Evolutionary conservation across 179 eudicot genomes (phyloP).

Genomic region (Silene noctiflora): DNA sequence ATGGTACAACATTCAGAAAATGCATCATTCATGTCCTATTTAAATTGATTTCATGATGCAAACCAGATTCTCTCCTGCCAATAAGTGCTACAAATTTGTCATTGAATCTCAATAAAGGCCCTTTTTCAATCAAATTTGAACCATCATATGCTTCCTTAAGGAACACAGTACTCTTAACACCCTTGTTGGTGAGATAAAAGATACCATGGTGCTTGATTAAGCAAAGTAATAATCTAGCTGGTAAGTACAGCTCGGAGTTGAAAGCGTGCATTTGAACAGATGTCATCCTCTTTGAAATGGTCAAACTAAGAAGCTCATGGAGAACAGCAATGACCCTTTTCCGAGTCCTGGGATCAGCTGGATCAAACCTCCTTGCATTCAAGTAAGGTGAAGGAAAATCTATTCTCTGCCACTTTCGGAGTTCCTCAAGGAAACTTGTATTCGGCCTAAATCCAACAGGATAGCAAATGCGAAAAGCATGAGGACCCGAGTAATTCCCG

Average conservation of each 20-base stretch:
- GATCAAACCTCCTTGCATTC: slow-evolving; percentile 71
- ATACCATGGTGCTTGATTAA: slow-evolving; percentile 86
- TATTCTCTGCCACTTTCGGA: slow-evolving; percentile 76
- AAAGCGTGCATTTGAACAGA: slow-evolving; percentile 72
- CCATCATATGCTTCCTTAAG: slow-evolving; percentile 92
- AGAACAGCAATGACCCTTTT: slow-evolving; percentile 83
- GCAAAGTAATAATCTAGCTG: slow-evolving; percentile 75
- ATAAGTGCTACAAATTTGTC: slow-evolving; percentile 67
- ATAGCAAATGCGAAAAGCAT: slow-evolving; percentile 61
- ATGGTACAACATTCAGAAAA: not conserved
- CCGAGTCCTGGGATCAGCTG: slow-evolving; percentile 65
- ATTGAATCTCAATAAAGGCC: slow-evolving; percentile 64
- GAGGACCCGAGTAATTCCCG: slow-evolving; percentile 73
- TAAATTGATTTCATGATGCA: slow-evolving; percentile 20
- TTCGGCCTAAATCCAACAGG: slow-evolving; percentile 88
- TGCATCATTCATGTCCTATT: not conserved
- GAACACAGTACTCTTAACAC: slow-evolving; percentile 71
- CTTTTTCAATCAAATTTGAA: slow-evolving; percentile 55
- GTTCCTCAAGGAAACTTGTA: slow-evolving; percentile 67
- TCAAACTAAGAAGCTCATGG: slow-evolving; percentile 87
- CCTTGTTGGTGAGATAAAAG: slow-evolving; percentile 87
- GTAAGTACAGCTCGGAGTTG: slow-evolving; percentile 66
- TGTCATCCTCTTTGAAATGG: slow-evolving; percentile 72
- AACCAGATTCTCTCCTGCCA: slow-evolving; percentile 53
- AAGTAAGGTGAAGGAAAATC: slow-evolving; percentile 92